Evolutionary conservation across 1,139 yeast species (phyloP).

Genomic region (Wickerhamomyces sp.): DNA sequence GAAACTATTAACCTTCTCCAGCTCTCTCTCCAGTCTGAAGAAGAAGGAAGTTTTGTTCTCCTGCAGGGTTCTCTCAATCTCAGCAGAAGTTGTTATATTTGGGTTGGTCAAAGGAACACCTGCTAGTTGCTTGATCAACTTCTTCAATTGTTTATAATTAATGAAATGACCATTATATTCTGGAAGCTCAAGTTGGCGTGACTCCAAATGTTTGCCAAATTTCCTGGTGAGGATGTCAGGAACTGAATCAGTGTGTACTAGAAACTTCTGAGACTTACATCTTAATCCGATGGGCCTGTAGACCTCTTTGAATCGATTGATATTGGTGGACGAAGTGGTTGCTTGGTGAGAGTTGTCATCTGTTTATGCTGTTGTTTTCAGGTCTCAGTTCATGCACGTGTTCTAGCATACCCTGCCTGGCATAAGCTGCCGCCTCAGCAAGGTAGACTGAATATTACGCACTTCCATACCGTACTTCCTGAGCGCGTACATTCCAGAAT

Average conservation of each 20-base stretch:
- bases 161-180: conserved; percentile 92
- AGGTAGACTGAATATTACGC: not conserved
- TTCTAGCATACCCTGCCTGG: not conserved
- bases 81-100: conserved; percentile 14
- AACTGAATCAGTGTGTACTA: not conserved
- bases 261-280: not conserved
- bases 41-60: conserved; percentile 93
- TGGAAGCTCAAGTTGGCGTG: conserved; percentile 89
- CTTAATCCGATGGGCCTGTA: too few relatives aligned
- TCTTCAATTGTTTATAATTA: conserved; percentile 88
- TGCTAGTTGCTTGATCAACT: conserved; percentile 63
- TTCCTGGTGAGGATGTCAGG: conserved; percentile 39
- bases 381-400: not conserved
- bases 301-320: too few relatives aligned
- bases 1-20: conserved; percentile 88
- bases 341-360: too few relatives aligned
- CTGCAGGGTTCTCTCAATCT: conserved; percentile 51
- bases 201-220: conserved; percentile 92
- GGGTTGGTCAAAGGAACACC: conserved; percentile 24
- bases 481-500: too few relatives aligned
- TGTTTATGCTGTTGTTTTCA: too few relatives aligned
- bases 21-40: conserved; percentile 86
- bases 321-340: too few relatives aligned
- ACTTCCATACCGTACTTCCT: not conserved
- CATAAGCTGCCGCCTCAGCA: not conserved